Conservation (phyloP, 768 basidiomycete species). For the Pisolithus sp. region DNA sequence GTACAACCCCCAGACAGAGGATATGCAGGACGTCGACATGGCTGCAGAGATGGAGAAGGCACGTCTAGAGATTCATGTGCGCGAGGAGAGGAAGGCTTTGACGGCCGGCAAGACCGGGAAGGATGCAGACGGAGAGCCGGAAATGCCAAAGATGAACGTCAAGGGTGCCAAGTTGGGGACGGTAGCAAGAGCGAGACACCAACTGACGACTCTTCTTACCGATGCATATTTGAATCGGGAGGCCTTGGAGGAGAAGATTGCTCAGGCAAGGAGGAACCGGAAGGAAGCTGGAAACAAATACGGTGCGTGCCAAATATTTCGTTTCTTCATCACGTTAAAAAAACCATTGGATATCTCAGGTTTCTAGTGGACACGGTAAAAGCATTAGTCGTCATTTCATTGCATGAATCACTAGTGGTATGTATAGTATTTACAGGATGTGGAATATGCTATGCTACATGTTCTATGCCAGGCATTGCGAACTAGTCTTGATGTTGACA, state of each 20-base stretch:
- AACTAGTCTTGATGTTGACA: no score
- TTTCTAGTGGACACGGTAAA: slow-evolving; percentile 10
- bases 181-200: slow-evolving; percentile 68
- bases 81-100: slow-evolving; percentile 70
- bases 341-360: slow-evolving; percentile 8
- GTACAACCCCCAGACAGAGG: slow-evolving; percentile 34
- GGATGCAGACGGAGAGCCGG: slow-evolving; percentile 37
- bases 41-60: slow-evolving; percentile 73
- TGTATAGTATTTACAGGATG: slow-evolving; percentile 15
- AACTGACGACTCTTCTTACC: slow-evolving; percentile 71
- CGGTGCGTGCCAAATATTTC: slow-evolving; percentile 39
- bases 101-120: slow-evolving; percentile 49
- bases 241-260: slow-evolving; percentile 75
- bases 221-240: slow-evolving; percentile 84
- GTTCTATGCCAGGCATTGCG: not conserved
- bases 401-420: not conserved
- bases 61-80: slow-evolving; percentile 64
- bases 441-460: slow-evolving; percentile 21
- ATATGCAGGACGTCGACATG: slow-evolving; percentile 58
- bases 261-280: slow-evolving; percentile 73
- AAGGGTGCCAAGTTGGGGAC: slow-evolving; percentile 68
- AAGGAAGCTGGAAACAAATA: slow-evolving; percentile 93
- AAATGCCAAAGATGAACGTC: slow-evolving; percentile 77
- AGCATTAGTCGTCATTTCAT: no score
- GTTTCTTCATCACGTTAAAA: no score